phyloP scores from a whole-genome alignment of 176 grass and related monocot genomes.

The Paspalum vaginatum region DNA sequence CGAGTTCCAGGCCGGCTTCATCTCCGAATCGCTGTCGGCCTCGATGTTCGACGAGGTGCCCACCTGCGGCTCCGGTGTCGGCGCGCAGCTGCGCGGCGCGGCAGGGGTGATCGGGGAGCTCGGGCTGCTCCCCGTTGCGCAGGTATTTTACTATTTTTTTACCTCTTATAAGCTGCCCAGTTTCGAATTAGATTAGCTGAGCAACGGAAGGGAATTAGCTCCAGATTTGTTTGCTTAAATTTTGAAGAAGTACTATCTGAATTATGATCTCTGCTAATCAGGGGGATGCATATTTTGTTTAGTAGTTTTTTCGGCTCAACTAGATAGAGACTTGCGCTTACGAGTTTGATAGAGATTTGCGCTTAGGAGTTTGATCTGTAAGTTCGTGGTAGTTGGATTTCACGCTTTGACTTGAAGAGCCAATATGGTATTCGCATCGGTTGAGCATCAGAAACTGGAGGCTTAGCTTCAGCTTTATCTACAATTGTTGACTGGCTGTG shows the following conservation, averaged over 20 bases:
- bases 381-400: conserved; percentile 3
- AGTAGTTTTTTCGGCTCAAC: background rate
- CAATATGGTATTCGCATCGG: background rate
- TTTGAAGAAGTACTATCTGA: background rate
- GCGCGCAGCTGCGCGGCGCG: conserved; percentile 46
- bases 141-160: conserved; percentile 47
- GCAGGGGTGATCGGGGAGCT: conserved; percentile 62
- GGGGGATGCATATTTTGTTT: background rate
- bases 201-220: background rate
- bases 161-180: background rate
- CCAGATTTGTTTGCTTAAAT: background rate
- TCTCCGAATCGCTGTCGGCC: conserved; percentile 54
- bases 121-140: conserved; percentile 51
- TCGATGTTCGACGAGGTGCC: conserved; percentile 58
- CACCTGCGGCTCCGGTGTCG: conserved; percentile 40
- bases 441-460: background rate
- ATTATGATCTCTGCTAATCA: background rate
- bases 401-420: background rate
- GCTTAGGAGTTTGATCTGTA: background rate
- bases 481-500: conserved; percentile 15
- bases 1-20: conserved; percentile 63
- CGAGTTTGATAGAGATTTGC: no score
- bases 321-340: background rate
- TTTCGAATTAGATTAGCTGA: background rate
- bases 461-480: background rate